These are phyloP conservation scores for Boletus sp. DNA, from an alignment of 1,284 basidiomycete species.

Conservation along the genomic window DNA sequence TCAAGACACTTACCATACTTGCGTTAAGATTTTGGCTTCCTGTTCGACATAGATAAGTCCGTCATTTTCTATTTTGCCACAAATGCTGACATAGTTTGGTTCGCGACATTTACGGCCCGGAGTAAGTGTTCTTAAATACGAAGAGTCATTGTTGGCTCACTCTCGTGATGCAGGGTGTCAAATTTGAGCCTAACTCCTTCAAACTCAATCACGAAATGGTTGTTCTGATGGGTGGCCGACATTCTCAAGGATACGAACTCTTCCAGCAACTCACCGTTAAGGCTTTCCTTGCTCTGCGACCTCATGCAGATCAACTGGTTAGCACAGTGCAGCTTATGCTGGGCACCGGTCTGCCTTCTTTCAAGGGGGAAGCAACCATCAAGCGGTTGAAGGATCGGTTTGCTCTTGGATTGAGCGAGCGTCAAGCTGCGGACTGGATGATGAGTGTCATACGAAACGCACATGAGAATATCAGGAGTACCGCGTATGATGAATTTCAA, in stretches of 20 bases:
- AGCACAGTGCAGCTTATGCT: slow-evolving; percentile 93
- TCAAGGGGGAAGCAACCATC: slow-evolving; percentile 95
- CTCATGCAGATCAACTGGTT: slow-evolving; percentile 87
- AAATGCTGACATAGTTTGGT: slow-evolving; percentile 27
- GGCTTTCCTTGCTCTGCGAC: slow-evolving; percentile 93
- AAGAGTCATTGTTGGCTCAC: slow-evolving; percentile 7
- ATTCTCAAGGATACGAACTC: slow-evolving; percentile 89
- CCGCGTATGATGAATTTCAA: slow-evolving; percentile 93
- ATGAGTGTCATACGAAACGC: slow-evolving; percentile 87
- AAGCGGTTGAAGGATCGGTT: slow-evolving; percentile 86
- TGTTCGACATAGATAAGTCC: slow-evolving; percentile 96
- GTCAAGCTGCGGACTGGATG: slow-evolving; percentile 94
- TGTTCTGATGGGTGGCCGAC: slow-evolving; percentile 92
- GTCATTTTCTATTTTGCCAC: slow-evolving; percentile 4
- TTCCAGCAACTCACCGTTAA: slow-evolving; percentile 96
- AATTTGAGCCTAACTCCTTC: slow-evolving; percentile 97
- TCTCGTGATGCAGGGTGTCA: slow-evolving; percentile 68
- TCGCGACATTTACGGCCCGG: slow-evolving; percentile 53
- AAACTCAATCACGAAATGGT: slow-evolving; percentile 99
- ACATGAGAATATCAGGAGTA: slow-evolving; percentile 90
- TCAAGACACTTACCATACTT: slow-evolving; percentile 4
- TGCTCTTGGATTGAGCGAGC: slow-evolving; percentile 78
- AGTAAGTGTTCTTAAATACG: slow-evolving; percentile 42
- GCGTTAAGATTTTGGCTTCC: slow-evolving; percentile 90
- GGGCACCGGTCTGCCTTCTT: slow-evolving; percentile 91